Evolutionary conservation across 345 rosid genomes (phyloP).

Genomic region (Pseudoturritis turrita): DNA sequence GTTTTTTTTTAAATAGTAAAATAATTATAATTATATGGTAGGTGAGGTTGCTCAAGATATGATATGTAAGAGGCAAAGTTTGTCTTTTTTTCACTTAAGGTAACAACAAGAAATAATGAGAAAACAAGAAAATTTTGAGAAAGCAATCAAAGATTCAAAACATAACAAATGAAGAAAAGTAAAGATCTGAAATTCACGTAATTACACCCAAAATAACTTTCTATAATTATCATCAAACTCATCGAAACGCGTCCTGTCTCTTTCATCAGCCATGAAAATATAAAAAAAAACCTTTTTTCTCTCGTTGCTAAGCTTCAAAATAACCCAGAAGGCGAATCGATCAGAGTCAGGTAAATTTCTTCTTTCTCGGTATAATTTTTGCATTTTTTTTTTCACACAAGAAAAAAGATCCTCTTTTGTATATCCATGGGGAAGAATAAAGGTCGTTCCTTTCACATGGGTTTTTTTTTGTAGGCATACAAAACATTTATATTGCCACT

Average conservation of each 20-base stretch:
- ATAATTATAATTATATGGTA: background rate
- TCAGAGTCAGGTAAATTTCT: slow-evolving; percentile 2
- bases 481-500: background rate
- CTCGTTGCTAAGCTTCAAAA: background rate
- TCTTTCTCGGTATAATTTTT: background rate
- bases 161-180: background rate
- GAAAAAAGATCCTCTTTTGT: background rate
- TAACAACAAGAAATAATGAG: background rate
- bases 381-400: background rate
- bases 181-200: background rate
- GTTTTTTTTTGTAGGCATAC: background rate
- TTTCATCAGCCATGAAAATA: slow-evolving; percentile 13
- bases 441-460: slow-evolving; percentile 16
- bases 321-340: background rate
- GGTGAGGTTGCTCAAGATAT: background rate
- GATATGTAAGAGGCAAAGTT: slow-evolving; percentile 14
- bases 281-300: background rate
- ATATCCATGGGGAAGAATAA: slow-evolving; percentile 4
- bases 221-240: background rate
- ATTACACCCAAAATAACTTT: background rate
- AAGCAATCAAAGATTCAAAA: background rate
- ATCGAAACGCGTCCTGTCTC: slow-evolving; percentile 1
- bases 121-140: background rate
- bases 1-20: background rate
- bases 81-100: background rate